Evolutionary conservation across 805 yeast genomes (phyloP).

Genomic region (Ogataea thermomethanolica): DNA sequence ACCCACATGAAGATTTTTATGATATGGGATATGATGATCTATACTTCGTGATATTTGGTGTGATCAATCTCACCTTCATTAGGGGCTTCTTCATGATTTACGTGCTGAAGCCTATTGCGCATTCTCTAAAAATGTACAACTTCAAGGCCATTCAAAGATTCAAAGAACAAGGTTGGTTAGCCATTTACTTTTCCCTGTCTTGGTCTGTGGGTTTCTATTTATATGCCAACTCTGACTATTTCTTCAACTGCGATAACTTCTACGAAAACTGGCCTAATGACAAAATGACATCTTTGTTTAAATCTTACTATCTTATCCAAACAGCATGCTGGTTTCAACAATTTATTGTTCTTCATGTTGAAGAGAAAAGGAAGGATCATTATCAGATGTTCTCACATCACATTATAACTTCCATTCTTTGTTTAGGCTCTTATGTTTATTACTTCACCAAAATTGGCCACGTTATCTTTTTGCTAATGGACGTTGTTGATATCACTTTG

Average conservation of each 20-base stretch:
- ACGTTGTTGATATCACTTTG: conserved; percentile 70
- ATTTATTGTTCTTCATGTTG: conserved; percentile 70
- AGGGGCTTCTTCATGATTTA: conserved; percentile 60
- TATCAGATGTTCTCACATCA: conserved; percentile 87
- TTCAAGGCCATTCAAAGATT: conserved; percentile 60
- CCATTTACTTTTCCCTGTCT: conserved; percentile 54
- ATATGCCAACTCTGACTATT: conserved; percentile 57
- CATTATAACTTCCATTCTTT: conserved; percentile 67
- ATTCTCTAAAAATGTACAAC: conserved; percentile 40
- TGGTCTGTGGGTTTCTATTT: conserved; percentile 56
- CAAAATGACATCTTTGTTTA: conserved; percentile 48
- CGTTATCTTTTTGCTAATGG: conserved; percentile 75
- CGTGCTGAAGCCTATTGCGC: conserved; percentile 56
- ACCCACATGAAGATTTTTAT: conserved; percentile 35
- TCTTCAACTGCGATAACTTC: conserved; percentile 51
- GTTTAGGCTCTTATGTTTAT: conserved; percentile 68
- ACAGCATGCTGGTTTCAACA: conserved; percentile 82
- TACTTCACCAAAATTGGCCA: conserved; percentile 78
- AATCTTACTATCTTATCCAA: conserved; percentile 67
- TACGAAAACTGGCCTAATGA: conserved; percentile 76
- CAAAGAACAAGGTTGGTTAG: conserved; percentile 84
- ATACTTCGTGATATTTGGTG: conserved; percentile 51
- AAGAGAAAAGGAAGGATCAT: conserved; percentile 77
- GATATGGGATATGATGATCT: conserved; percentile 56
- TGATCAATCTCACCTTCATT: conserved; percentile 53